Evolutionary conservation across 2,329 filamentous ascomycete species (phyloP), one percentile per base, ranked within the genome.

Genomic region (Fusarium caatingaense): DNA sequence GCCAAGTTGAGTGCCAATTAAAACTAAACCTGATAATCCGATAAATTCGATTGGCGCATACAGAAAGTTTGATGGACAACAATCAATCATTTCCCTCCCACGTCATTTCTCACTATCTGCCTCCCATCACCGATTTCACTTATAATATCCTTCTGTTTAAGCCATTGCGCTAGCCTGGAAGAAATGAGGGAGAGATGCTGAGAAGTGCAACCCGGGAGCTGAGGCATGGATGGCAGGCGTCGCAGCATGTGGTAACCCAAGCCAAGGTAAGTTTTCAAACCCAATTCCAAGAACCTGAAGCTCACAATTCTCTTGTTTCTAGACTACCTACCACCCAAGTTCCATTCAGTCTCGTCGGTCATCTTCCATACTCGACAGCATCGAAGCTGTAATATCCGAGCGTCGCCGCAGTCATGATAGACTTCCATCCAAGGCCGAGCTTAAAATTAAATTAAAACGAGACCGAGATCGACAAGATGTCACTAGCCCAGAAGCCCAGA

Each of bases 171-270:
- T 42, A 53, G 42, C 46, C 50, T 58, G 63, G 73, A 62, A 76
- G 72, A 68, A 62, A 80, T 80, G 78, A 77, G 66, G 74, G 78
- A 78, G 76, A 67, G 66, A 80, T 80, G 79, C 76, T 80, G 71
- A 76, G 74, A 73, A 77, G 75, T 70, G 76, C 69, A 64, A 73
- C 69, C 68, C 73, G 76, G 74, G 73, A 77, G 76, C 71, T 79
- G 74, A 69, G 69, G 61, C 74, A 66, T 68, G 70, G 71, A 69
- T 77, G 74, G 73, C 74, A 64, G 58, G 59, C 64, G 66, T 69
- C 68, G 66, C 71, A 68, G 63, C 59, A 74, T 61, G 64, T 66
- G 60, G 64, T 69, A 53, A 56, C 48, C 47, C 51, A 66, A 54
- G 56, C 56, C 64, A 66, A 71, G 67, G 77, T 79, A 66, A 34